A percentile compares a stretch with the other conserved stretches of the same genome.
phyloP scores from a whole-genome alignment of 2,329 filamentous ascomycete species.

The Septoria petroselini region DNA sequence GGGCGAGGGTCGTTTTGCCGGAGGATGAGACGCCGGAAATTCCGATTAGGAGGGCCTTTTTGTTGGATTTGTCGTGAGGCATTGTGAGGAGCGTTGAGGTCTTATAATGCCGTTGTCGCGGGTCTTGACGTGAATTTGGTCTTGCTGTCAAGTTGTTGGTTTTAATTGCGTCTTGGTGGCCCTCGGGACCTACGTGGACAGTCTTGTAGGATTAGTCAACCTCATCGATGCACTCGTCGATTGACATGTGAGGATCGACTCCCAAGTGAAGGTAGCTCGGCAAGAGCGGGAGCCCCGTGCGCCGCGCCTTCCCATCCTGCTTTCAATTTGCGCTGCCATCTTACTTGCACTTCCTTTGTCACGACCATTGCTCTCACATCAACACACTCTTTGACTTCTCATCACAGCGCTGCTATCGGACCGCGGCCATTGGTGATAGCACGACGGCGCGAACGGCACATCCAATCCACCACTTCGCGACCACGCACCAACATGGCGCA shows the following conservation, averaged over 20 bases:
- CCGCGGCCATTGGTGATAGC: neutral
- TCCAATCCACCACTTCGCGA: constrained; percentile 1
- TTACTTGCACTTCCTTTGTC: constrained; percentile 7
- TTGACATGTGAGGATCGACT: constrained; percentile 1
- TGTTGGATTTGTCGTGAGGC: constrained; percentile 19
- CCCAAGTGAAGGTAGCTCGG: constrained; percentile 7
- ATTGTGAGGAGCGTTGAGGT: neutral
- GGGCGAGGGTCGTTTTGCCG: constrained; percentile 90
- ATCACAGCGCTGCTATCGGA: neutral
- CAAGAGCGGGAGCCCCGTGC: neutral
- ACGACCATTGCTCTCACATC: constrained; percentile 1
- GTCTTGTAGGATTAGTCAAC: too few species aligned
- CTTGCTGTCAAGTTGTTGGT: too few species aligned
- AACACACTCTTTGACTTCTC: constrained; percentile 4
- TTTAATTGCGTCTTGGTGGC: too few species aligned
- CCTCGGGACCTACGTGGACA: too few species aligned
- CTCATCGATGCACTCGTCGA: too few species aligned
- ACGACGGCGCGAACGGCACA: neutral
- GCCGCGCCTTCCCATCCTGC: neutral
- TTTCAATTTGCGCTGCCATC: constrained; percentile 11
- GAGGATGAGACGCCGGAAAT: constrained; percentile 89
- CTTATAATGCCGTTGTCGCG: neutral
- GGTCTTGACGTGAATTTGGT: too few species aligned
- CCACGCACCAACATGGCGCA: constrained; percentile 42
- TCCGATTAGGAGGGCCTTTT: constrained; percentile 62